Evolutionary conservation across 2,329 filamentous ascomycete species (phyloP), one percentile per base, ranked within the genome.

Genomic region (Coniochaeta prunicola): DNA sequence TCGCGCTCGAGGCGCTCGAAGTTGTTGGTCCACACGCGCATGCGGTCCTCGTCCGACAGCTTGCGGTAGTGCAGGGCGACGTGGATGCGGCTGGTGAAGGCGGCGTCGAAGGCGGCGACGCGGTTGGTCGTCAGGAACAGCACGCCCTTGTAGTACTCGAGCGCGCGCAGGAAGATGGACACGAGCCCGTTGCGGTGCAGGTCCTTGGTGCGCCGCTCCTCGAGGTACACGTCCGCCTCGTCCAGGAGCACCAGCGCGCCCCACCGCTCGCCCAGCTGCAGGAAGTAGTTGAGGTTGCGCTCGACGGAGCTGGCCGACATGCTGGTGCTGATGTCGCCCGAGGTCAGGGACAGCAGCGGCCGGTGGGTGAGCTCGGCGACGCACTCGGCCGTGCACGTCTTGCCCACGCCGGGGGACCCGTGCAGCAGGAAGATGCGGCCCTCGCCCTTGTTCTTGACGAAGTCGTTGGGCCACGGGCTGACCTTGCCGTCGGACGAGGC

Each of bases 211-310:
- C 70, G 70, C 2, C 83, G 80, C 57, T 76, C 69, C 67, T 84
- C 80, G 9, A 86, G 77, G 68, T 83, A 86, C 19, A 85, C 80
- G 58, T 86, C 83, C 2, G 81, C 81, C 67, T 86, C 83, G 65
- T 86, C 82, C 4, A 85, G 73, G 2, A 85, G 74, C 7, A 84
- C 74, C 6, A 84, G 74, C 38, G 76, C 80, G 19, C 74, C 76
- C 69, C 77, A 82, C 8, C 75, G 76, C 67, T 77, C 76, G 42
- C 72, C 80, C 4, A 82, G 73, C 42, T 76, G 66, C 10, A 82
- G 71, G 68, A 79, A 80, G 68, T 78, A 78, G 59, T 73, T 71
- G 15, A 80, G 75, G 58, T 74, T 74, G 30, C 67, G 61, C 65
- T 80, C 77, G 28, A 80, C 73, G 1, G 68, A 63, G 42, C 63